phyloP scores from a whole-genome alignment of 768 basidiomycete genomes.

The Rhodotorula taiwanensis region DNA sequence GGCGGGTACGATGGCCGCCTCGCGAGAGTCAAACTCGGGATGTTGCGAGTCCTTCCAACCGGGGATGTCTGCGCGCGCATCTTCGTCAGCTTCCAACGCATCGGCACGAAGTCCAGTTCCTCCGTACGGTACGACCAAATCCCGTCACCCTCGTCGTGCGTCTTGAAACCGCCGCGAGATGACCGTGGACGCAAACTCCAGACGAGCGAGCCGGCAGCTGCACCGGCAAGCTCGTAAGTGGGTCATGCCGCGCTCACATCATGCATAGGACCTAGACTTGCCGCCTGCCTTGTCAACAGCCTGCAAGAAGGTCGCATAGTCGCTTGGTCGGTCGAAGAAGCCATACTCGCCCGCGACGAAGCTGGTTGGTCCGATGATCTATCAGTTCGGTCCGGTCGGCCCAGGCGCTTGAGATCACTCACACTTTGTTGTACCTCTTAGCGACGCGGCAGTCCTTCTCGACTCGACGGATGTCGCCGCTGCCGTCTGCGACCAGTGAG shows the following conservation, averaged over 20 bases:
- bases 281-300: conserved; percentile 31
- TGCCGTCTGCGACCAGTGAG: conserved; percentile 10
- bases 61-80: conserved; percentile 24
- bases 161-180: conserved; percentile 38
- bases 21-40: conserved; percentile 32
- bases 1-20: conserved; percentile 19
- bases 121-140: conserved; percentile 32
- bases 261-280: background rate
- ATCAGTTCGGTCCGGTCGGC: background rate
- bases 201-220: conserved; percentile 37
- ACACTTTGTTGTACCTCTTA: conserved; percentile 36
- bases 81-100: too few relatives aligned
- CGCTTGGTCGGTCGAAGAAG: conserved; percentile 31
- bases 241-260: too few relatives aligned
- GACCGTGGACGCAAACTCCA: conserved; percentile 40
- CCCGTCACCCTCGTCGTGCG: conserved; percentile 35
- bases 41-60: conserved; percentile 24
- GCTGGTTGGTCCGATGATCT: background rate
- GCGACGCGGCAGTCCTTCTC: conserved; percentile 38
- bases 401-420: background rate
- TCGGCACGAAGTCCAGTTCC: background rate
- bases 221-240: too few relatives aligned
- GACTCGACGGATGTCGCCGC: conserved; percentile 36
- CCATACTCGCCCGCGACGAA: conserved; percentile 41
- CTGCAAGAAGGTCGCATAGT: conserved; percentile 34